Conservation (phyloP, 805 yeast species). For the Pichia manshurica region DNA sequence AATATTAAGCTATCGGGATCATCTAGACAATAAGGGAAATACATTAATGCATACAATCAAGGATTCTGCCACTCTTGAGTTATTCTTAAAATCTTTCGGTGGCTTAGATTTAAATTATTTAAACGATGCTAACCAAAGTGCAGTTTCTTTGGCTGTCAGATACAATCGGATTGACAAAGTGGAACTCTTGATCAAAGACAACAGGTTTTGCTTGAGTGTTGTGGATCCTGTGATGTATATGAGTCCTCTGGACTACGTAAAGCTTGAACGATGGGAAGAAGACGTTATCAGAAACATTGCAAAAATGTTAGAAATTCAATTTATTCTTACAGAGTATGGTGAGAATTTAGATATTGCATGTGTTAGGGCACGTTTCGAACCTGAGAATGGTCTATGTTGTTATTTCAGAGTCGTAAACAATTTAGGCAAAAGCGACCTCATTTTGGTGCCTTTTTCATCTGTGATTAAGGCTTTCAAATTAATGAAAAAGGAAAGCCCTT, state of each 20-base stretch:
- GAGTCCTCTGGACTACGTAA: slow-evolving; percentile 43
- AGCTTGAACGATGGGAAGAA: slow-evolving; percentile 25
- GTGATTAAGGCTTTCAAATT: slow-evolving; percentile 30
- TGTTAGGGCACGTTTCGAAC: slow-evolving; percentile 29
- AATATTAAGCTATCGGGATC: slow-evolving; percentile 47
- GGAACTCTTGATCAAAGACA: slow-evolving; percentile 41
- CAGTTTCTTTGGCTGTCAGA: slow-evolving; percentile 65
- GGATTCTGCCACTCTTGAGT: slow-evolving; percentile 37
- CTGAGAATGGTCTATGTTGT: slow-evolving; percentile 23
- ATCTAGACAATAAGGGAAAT: slow-evolving; percentile 68
- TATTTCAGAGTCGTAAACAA: slow-evolving; percentile 20
- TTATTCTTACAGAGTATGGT: slow-evolving; percentile 20
- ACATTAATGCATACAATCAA: slow-evolving; percentile 69
- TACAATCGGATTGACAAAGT: slow-evolving; percentile 63
- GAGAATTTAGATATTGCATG: slow-evolving; percentile 29
- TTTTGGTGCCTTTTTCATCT: slow-evolving; percentile 25
- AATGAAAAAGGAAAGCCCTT: slow-evolving; percentile 34
- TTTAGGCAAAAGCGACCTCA: slow-evolving; percentile 3
- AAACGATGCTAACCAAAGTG: slow-evolving; percentile 56
- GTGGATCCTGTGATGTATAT: slow-evolving; percentile 29
- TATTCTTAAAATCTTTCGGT: slow-evolving; percentile 35
- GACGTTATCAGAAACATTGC: slow-evolving; percentile 27
- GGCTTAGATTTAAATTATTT: slow-evolving; percentile 50
- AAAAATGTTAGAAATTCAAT: slow-evolving; percentile 29
- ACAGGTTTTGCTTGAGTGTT: slow-evolving; percentile 40